A percentile compares a stretch with the other conserved stretches of the same genome.
Evolutionary conservation across 2,329 filamentous ascomycete species (phyloP).

Genomic region (Fusarium denticulatum): DNA sequence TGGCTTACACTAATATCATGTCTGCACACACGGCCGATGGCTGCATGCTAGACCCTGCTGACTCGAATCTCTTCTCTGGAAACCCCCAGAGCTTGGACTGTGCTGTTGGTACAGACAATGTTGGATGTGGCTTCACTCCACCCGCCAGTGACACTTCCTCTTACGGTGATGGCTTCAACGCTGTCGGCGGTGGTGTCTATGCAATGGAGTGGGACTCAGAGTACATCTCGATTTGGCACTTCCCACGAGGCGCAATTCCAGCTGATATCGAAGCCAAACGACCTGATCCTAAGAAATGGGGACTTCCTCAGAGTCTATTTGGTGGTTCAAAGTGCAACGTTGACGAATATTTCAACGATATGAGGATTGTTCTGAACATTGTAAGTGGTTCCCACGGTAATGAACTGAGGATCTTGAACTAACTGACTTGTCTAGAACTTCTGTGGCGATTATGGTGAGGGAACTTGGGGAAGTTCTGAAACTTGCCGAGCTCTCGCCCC

Average conservation of each 20-base stretch:
- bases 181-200: slow-evolving; percentile 72
- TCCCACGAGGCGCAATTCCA: slow-evolving; percentile 72
- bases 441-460: slow-evolving; percentile 78
- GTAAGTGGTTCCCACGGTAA: slow-evolving; percentile 42
- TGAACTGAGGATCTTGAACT: not conserved
- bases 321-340: slow-evolving; percentile 73
- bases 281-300: slow-evolving; percentile 75
- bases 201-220: slow-evolving; percentile 75
- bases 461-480: slow-evolving; percentile 53
- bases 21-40: slow-evolving; percentile 66
- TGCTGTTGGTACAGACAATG: slow-evolving; percentile 49
- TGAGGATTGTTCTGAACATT: slow-evolving; percentile 79
- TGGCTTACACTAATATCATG: slow-evolving; percentile 67
- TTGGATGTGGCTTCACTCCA: slow-evolving; percentile 58
- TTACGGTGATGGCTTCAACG: slow-evolving; percentile 75
- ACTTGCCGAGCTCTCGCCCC: slow-evolving; percentile 53
- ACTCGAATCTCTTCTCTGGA: slow-evolving; percentile 41
- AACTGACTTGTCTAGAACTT: slow-evolving; percentile 62
- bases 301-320: slow-evolving; percentile 74
- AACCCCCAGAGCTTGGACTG: slow-evolving; percentile 48
- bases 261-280: slow-evolving; percentile 66
- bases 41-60: slow-evolving; percentile 42
- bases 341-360: slow-evolving; percentile 69
- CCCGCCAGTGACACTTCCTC: slow-evolving; percentile 54
- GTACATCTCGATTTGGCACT: slow-evolving; percentile 81